Evolutionary conservation across 352 stramenopile species (phyloP).

Genomic region (Globisporangium sylvaticum): DNA sequence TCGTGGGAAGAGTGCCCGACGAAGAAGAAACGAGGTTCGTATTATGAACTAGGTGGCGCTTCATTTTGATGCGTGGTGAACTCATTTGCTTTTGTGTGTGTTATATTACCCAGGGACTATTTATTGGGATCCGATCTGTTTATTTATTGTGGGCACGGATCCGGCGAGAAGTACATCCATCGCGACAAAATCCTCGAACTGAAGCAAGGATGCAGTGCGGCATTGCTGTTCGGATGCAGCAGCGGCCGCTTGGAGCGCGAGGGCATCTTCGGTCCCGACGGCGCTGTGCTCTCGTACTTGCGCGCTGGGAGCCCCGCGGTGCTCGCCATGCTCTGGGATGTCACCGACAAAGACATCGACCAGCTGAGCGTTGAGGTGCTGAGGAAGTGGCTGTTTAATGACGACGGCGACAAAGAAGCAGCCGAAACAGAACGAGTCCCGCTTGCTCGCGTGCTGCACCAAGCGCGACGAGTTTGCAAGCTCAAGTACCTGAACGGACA

Average conservation of each 20-base stretch:
- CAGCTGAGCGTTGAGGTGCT: conserved; percentile 74
- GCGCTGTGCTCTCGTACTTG: conserved; percentile 94
- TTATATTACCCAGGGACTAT: conserved; percentile 27
- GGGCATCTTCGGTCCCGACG: conserved; percentile 92
- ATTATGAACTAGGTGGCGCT: no score
- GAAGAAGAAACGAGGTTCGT: conserved; percentile 50
- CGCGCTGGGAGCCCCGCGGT: conserved; percentile 89
- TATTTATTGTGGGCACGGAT: conserved; percentile 97
- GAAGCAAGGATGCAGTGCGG: conserved; percentile 51
- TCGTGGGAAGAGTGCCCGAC: conserved; percentile 43
- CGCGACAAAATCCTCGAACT: conserved; percentile 68
- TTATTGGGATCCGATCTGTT: conserved; percentile 83
- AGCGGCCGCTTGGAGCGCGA: conserved; percentile 87
- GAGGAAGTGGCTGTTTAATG: conserved; percentile 59
- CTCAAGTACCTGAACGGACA: conserved; percentile 93
- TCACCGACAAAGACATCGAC: conserved; percentile 98
- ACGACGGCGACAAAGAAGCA: conserved; percentile 28
- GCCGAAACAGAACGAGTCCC: conserved; percentile 11
- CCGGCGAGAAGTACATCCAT: conserved; percentile 91
- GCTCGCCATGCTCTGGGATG: conserved; percentile 99
- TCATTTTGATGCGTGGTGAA: no score
- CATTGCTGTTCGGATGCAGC: conserved; percentile 97
- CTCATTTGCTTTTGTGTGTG: no score
- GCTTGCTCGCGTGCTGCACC: conserved; percentile 67
- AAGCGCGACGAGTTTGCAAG: conserved; percentile 88